Base-by-base conservation (phyloP, 148 eudicot genomes). In the Vaccinium darrowii region DNA sequence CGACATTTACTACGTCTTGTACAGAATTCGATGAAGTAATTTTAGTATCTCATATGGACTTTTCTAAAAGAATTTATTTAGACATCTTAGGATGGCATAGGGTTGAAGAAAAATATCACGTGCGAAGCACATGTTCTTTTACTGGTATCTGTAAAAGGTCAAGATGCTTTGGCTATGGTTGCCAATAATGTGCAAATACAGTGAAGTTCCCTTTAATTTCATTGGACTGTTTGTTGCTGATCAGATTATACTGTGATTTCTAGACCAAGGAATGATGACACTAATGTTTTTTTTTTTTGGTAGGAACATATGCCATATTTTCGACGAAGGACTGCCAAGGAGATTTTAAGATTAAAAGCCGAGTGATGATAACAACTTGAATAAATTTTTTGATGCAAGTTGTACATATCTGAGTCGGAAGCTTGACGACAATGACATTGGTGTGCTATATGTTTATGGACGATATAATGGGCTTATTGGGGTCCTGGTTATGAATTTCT, bases 241-340 rank as follows among this genome's bases (percentile, higher is more conserved):
- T 78, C 33, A 16, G 74, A 27, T n/a, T 50, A 43, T 27, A 18
- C 30, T 4, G n/a, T 0, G n/a, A 8, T 11, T 43, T 50, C 7
- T 16, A n/a, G 3, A 10, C 39, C 3, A 51, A n/a, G 43, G 12
- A 33, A 25, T 54, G 36, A 8, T 19, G 56, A 16, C 54, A 81
- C 57, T 51, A 73, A 79, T 52, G 11, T 50, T 63, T 75, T 6
- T 21, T 54, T 62, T 36, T 82, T 76, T 23, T 43, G 84, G 76
- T 60, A 96, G 98, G 94, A 92, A 23, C 77, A 94, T 86, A 96
- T 96, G 99, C 95, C 94, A 72, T 96, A 96, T 90, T 96, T 96
- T 82, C 90, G 99, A 75, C 85, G 3, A 25, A 90, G 99, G 86
- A 96, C 97, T 25, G 98, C 92, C 25, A 96, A 93, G 90, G 99